Conservation (phyloP, 139 green algal species). For the Chlorella vulgaris region DNA sequence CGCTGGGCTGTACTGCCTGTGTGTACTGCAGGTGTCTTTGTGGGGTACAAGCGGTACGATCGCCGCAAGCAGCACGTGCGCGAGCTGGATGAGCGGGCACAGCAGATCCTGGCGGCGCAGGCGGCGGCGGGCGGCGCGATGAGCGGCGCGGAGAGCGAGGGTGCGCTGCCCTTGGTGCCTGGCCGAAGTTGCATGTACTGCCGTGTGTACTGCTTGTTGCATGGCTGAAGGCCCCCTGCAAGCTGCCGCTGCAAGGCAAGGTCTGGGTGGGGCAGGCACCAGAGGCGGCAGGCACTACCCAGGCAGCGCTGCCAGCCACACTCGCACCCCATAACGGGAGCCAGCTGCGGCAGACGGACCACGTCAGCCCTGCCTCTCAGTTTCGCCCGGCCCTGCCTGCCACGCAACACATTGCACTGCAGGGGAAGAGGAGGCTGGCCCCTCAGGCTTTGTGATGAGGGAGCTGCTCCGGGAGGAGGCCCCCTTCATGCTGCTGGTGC, state of each 20-base stretch:
- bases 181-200: too few species aligned
- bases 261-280: too few species aligned
- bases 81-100: constrained; percentile 30
- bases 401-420: not conserved
- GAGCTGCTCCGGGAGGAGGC: constrained; percentile 36
- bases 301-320: too few species aligned
- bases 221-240: too few species aligned
- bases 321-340: too few species aligned
- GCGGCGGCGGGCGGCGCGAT: not conserved
- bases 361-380: too few species aligned
- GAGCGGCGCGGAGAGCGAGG: constrained; percentile 19
- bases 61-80: constrained; percentile 37
- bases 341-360: too few species aligned
- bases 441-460: constrained; percentile 23
- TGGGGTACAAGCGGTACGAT: constrained; percentile 28
- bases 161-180: not conserved
- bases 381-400: too few species aligned
- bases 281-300: too few species aligned
- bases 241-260: too few species aligned
- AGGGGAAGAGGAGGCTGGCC: constrained; percentile 27
- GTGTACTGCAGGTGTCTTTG: constrained; percentile 14
- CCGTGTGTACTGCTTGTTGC: too few species aligned
- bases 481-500: constrained; percentile 38
- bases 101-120: constrained; percentile 14
- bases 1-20: not conserved